A percentile compares a stretch with the other conserved stretches of the same genome.
Conservation (phyloP, 495 filamentous ascomycete species). For the Neurospora hispaniola region DNA sequence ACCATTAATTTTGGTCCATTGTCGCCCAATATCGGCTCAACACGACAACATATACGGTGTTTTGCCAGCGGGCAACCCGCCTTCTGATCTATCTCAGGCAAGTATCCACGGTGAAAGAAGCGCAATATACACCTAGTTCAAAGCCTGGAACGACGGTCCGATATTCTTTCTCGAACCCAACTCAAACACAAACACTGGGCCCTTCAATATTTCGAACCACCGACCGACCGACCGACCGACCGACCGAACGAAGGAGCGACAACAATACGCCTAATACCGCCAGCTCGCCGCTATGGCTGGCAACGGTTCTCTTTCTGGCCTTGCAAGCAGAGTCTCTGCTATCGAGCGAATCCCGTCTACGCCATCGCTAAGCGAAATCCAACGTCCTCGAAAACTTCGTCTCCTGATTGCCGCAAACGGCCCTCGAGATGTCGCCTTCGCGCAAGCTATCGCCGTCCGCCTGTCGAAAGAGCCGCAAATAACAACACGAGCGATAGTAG, state of each 20-base stretch:
- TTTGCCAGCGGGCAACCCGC: background rate
- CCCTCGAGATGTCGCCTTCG: constrained; percentile 38
- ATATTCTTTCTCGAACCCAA: background rate
- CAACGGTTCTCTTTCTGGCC: background rate
- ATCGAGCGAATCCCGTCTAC: constrained; percentile 14
- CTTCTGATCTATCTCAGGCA: background rate
- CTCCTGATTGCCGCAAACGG: constrained; percentile 45
- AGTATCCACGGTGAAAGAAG: background rate
- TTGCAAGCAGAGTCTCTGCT: background rate
- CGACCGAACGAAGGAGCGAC: background rate
- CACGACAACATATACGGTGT: background rate
- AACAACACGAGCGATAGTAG: constrained; percentile 43
- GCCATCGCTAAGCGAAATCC: constrained; percentile 31
- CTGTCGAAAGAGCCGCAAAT: constrained; percentile 45
- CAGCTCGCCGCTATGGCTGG: background rate
- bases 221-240: background rate
- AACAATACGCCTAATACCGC: background rate
- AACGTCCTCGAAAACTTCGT: constrained; percentile 33
- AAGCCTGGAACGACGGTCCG: background rate
- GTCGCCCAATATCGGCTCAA: background rate
- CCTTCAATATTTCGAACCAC: background rate
- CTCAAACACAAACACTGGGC: background rate
- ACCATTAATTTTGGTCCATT: background rate
- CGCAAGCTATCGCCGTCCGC: constrained; percentile 42
- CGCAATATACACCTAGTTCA: background rate